These are phyloP conservation scores for Zygotorulaspora chibaensis DNA, from an alignment of 805 yeast species.

Conservation along the genomic window DNA sequence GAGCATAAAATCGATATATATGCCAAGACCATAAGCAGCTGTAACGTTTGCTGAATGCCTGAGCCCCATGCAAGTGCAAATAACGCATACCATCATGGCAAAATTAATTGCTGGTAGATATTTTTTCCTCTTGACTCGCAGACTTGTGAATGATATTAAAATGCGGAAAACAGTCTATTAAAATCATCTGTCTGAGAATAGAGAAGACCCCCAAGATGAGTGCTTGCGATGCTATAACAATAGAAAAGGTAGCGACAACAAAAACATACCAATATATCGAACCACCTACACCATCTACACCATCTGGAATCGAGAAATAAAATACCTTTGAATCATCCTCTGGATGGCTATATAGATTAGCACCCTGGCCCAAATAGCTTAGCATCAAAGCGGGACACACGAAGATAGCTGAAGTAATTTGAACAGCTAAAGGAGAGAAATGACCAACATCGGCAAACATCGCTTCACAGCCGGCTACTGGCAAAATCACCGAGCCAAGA, in stretches of 20 bases:
- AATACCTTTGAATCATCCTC: constrained; percentile 41
- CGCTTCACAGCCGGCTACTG: constrained; percentile 58
- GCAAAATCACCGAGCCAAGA: constrained; percentile 49
- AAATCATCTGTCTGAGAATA: constrained; percentile 49
- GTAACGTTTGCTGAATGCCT: constrained; percentile 47
- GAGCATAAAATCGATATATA: constrained; percentile 50
- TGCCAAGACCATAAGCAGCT: constrained; percentile 59
- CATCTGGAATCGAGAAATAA: constrained; percentile 50
- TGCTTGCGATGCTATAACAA: constrained; percentile 60
- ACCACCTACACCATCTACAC: constrained; percentile 40
- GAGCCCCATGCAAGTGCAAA: constrained; percentile 50
- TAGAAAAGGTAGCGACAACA: constrained; percentile 49
- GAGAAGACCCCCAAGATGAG: constrained; percentile 53
- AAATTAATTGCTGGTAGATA: constrained; percentile 50
- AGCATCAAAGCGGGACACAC: constrained; percentile 52
- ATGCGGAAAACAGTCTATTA: constrained; percentile 51
- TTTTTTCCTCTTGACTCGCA: constrained; percentile 43
- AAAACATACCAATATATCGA: constrained; percentile 49
- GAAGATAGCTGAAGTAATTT: constrained; percentile 41
- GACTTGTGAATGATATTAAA: constrained; percentile 45
- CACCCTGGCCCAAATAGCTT: constrained; percentile 57
- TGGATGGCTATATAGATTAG: constrained; percentile 43
- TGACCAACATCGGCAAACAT: constrained; percentile 63
- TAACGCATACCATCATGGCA: constrained; percentile 48
- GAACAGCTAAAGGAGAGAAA: constrained; percentile 48